Conservation (phyloP, 345 rosid species). For the Eucalyptus paniculata region DNA sequence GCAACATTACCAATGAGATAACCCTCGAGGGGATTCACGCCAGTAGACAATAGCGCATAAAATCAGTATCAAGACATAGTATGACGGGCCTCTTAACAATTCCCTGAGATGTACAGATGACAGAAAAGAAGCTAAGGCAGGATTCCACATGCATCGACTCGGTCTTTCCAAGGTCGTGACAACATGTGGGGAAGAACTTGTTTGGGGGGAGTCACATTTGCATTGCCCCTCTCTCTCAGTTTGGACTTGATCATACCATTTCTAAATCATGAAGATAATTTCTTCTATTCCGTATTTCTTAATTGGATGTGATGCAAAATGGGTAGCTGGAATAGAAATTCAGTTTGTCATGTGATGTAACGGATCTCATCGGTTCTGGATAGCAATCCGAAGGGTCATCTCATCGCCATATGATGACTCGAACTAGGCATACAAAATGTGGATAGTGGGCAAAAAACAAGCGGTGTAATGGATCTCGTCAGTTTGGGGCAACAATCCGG, state of each 20-base stretch:
- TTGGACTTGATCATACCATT: not conserved
- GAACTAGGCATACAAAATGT: too few species aligned
- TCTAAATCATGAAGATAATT: not conserved
- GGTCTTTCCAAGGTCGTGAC: not conserved
- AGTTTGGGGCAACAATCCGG: not conserved
- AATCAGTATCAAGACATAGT: slow-evolving; percentile 59
- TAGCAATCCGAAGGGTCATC: too few species aligned
- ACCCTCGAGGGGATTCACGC: slow-evolving; percentile 89
- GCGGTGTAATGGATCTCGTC: not conserved
- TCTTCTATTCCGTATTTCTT: not conserved
- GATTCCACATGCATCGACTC: not conserved
- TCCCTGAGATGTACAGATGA: slow-evolving; percentile 29
- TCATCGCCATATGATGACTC: too few species aligned
- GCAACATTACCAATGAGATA: slow-evolving; percentile 70
- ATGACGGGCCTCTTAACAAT: slow-evolving; percentile 77
- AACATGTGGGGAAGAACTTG: not conserved
- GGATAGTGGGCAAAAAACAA: not conserved
- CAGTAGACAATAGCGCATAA: slow-evolving; percentile 48
- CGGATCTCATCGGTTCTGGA: too few species aligned
- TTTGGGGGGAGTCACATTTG: not conserved
- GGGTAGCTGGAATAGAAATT: not conserved
- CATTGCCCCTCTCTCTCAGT: not conserved
- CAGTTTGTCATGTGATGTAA: not conserved
- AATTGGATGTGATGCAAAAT: not conserved
- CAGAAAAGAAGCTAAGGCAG: not conserved